Conservation (phyloP, 352 stramenopile genomes). For the Globisporangium mamillatum region DNA sequence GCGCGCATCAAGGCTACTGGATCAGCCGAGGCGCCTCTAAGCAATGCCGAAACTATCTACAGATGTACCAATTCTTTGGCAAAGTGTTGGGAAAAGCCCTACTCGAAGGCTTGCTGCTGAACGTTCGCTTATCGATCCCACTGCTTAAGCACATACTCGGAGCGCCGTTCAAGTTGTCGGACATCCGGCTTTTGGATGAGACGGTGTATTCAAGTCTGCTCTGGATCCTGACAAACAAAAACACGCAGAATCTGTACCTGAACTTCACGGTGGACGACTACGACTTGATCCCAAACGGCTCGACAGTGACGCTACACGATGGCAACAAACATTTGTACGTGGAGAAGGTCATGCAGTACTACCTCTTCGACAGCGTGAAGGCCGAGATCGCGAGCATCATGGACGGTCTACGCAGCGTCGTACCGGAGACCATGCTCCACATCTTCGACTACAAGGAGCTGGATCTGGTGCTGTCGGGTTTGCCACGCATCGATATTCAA, state of each 20-base stretch:
- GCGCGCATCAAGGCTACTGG: conserved; percentile 57
- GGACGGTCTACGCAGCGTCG: conserved; percentile 92
- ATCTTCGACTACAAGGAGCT: conserved; percentile 99
- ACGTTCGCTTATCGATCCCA: conserved; percentile 59
- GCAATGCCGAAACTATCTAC: conserved; percentile 32
- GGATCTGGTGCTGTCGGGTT: conserved; percentile 69
- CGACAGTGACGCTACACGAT: conserved; percentile 81
- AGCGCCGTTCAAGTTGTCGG: conserved; percentile 45
- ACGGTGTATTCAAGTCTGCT: conserved; percentile 65
- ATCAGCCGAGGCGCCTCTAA: conserved; percentile 36
- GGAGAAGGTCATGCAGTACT: conserved; percentile 91
- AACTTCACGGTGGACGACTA: conserved; percentile 60
- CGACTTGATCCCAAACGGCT: conserved; percentile 64
- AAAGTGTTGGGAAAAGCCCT: conserved; percentile 65
- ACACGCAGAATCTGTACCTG: conserved; percentile 49
- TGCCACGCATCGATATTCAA: conserved; percentile 77
- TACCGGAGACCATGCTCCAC: conserved; percentile 94
- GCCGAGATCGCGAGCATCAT: conserved; percentile 82
- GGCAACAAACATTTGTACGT: conserved; percentile 96
- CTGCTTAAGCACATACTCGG: conserved; percentile 74
- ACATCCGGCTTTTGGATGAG: conserved; percentile 71
- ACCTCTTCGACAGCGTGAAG: conserved; percentile 91
- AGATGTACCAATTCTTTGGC: conserved; percentile 83
- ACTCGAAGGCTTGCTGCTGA: conserved; percentile 72
- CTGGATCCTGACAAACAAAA: conserved; percentile 56